A percentile compares a stretch with the other conserved stretches of the same genome.
phyloP scores from a whole-genome alignment of 805 yeast genomes.

The Hanseniaspora taiwanica region DNA sequence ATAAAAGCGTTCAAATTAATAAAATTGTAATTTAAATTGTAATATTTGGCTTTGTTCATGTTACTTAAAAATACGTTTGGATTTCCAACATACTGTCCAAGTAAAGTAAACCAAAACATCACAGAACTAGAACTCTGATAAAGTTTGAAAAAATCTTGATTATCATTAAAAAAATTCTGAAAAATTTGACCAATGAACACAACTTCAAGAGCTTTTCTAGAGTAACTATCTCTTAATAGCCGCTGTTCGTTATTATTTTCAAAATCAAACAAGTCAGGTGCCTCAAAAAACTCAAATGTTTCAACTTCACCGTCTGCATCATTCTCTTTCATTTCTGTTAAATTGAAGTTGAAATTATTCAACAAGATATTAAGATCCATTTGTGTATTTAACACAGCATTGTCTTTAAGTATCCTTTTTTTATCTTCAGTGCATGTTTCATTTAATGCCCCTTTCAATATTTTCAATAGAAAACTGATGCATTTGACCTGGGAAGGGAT shows the following conservation, averaged over 20 bases:
- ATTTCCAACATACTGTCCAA: constrained; percentile 18
- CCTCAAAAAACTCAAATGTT: constrained; percentile 24
- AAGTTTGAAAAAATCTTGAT: constrained; percentile 17
- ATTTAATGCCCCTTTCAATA: constrained; percentile 53
- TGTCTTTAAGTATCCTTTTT: constrained; percentile 42
- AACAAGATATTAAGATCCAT: constrained; percentile 42
- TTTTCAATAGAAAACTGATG: constrained; percentile 45
- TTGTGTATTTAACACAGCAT: constrained; percentile 40
- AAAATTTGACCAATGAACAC: constrained; percentile 31
- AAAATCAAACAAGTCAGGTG: constrained; percentile 33
- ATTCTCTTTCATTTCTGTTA: constrained; percentile 16
- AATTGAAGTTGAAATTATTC: constrained; percentile 26
- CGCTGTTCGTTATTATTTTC: constrained; percentile 21
- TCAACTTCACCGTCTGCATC: constrained; percentile 5
- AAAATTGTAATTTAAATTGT: constrained; percentile 22
- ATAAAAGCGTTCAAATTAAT: constrained; percentile 36
- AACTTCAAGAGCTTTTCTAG: constrained; percentile 42
- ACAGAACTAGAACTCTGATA: constrained; percentile 17
- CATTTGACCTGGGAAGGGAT: constrained; percentile 47
- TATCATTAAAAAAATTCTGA: constrained; percentile 5
- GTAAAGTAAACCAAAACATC: constrained; percentile 18
- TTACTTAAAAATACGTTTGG: not conserved
- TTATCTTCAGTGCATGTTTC: constrained; percentile 30
- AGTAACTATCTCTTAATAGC: constrained; percentile 33
- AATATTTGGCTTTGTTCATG: constrained; percentile 5